Percentiles rank a stretch among this genome's conserved stretches.
phyloP scores from a whole-genome alignment of 2,329 filamentous ascomycete genomes.

The Fusarium longipes region DNA sequence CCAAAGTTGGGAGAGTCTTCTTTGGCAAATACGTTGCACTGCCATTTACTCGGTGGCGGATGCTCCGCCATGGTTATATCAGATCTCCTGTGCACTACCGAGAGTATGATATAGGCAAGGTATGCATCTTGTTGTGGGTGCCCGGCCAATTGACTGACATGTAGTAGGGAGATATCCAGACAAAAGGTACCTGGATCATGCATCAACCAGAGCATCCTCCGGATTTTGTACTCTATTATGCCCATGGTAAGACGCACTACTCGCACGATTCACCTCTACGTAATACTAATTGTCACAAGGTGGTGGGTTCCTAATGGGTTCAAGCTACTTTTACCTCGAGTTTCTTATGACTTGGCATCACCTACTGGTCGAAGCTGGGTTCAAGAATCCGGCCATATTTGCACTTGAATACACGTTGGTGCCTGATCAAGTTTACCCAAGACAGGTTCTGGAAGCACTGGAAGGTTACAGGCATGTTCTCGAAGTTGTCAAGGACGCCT shows the following conservation, averaged over 20 bases:
- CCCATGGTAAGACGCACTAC: conserved; percentile 68
- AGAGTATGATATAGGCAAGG: conserved; percentile 55
- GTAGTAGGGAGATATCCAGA: conserved; percentile 51
- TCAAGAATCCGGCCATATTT: conserved; percentile 81
- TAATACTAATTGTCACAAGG: conserved; percentile 56
- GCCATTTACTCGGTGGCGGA: conserved; percentile 79
- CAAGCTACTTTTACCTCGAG: conserved; percentile 84
- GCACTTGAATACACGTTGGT: conserved; percentile 84
- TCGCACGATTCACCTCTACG: neutral
- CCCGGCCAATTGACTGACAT: conserved; percentile 1
- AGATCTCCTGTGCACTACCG: conserved; percentile 72
- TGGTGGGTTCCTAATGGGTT: conserved; percentile 87
- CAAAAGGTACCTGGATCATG: conserved; percentile 77
- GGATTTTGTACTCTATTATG: conserved; percentile 85
- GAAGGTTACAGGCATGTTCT: conserved; percentile 78
- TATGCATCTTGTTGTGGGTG: conserved; percentile 25
- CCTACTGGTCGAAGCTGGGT: conserved; percentile 72
- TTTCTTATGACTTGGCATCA: conserved; percentile 80
- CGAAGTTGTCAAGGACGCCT: conserved; percentile 65
- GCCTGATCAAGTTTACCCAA: conserved; percentile 78
- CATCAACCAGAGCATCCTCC: conserved; percentile 69
- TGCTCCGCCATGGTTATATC: conserved; percentile 77
- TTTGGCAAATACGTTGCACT: conserved; percentile 79
- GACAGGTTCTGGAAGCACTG: conserved; percentile 76
- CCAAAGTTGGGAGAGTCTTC: conserved; percentile 77